phyloP scores from a whole-genome alignment of 805 yeast species.

The Candida hungchunana region DNA sequence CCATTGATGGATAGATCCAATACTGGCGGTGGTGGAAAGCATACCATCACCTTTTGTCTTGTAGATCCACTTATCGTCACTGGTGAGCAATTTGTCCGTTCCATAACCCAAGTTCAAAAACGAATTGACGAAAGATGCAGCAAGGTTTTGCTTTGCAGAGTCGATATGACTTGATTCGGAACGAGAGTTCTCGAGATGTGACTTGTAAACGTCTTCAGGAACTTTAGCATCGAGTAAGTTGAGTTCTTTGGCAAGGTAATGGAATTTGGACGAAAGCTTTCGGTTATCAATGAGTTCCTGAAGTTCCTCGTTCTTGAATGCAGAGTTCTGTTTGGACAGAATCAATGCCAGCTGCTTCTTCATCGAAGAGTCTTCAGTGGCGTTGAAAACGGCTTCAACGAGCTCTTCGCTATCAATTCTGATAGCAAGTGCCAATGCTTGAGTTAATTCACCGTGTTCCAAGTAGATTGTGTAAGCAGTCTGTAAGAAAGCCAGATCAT shows the following conservation, averaged over 20 bases:
- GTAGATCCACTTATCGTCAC: conserved; percentile 84
- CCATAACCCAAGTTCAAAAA: conserved; percentile 91
- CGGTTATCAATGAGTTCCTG: conserved; percentile 83
- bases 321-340: conserved; percentile 79
- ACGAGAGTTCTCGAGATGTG: conserved; percentile 74
- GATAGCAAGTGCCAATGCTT: conserved; percentile 86
- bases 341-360: conserved; percentile 92
- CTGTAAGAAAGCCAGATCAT: conserved; percentile 77
- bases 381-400: conserved; percentile 75
- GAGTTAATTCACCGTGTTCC: conserved; percentile 74
- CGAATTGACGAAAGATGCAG: conserved; percentile 90
- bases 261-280: conserved; percentile 71
- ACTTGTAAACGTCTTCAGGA: conserved; percentile 92
- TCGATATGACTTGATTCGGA: conserved; percentile 60
- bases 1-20: conserved; percentile 92
- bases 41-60: conserved; percentile 90
- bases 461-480: conserved; percentile 87
- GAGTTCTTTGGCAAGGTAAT: conserved; percentile 78
- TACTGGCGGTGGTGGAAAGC: conserved; percentile 85
- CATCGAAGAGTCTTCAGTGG: conserved; percentile 65
- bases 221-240: conserved; percentile 85
- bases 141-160: conserved; percentile 92
- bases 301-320: conserved; percentile 69
- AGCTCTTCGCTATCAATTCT: conserved; percentile 78
- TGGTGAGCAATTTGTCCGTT: conserved; percentile 72